A percentile compares a stretch with the other conserved stretches of the same genome.
These are phyloP conservation scores for Hypomontagnella submonticulosa DNA, from an alignment of 495 filamentous ascomycete species.

Conservation along the genomic window DNA sequence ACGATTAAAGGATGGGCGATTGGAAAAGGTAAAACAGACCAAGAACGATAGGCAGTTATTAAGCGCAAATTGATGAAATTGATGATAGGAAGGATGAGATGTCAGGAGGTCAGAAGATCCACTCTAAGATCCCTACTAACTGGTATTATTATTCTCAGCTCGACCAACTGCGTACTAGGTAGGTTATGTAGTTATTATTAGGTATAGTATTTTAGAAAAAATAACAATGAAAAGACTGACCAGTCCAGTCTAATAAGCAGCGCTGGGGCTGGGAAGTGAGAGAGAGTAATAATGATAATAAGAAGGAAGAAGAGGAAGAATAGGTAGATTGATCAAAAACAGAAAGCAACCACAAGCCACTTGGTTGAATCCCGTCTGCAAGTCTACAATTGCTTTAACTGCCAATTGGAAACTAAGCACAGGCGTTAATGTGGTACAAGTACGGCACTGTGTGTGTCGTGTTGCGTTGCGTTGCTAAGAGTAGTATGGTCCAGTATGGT, in stretches of 20 bases:
- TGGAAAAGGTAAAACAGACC: slow-evolving; percentile 22
- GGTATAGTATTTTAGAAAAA: neutral
- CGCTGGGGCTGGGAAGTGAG: neutral
- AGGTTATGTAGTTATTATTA: slow-evolving; percentile 1
- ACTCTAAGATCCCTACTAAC: slow-evolving; percentile 31
- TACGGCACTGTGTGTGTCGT: slow-evolving; percentile 21
- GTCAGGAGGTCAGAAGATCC: slow-evolving; percentile 44
- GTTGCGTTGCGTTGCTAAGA: neutral
- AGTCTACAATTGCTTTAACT: neutral
- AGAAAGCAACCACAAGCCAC: slow-evolving; percentile 10
- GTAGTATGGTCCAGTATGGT: slow-evolving; percentile 1
- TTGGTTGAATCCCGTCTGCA: slow-evolving; percentile 1
- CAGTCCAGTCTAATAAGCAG: slow-evolving; percentile 5
- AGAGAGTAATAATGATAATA: slow-evolving; percentile 4
- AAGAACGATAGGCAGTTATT: slow-evolving; percentile 29
- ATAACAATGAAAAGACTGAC: slow-evolving; percentile 1
- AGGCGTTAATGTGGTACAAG: slow-evolving; percentile 6
- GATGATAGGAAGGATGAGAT: slow-evolving; percentile 42
- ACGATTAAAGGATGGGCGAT: slow-evolving; percentile 20
- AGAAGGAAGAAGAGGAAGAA: neutral
- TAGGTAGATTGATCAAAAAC: neutral
- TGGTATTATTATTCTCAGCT: neutral
- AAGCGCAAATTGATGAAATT: slow-evolving; percentile 42
- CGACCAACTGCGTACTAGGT: slow-evolving; percentile 1
- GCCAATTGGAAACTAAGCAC: slow-evolving; percentile 12